Percentiles rank a stretch among this genome's conserved stretches.
Conservation (phyloP, 1,284 basidiomycete genomes). For the Naganishia albida region DNA sequence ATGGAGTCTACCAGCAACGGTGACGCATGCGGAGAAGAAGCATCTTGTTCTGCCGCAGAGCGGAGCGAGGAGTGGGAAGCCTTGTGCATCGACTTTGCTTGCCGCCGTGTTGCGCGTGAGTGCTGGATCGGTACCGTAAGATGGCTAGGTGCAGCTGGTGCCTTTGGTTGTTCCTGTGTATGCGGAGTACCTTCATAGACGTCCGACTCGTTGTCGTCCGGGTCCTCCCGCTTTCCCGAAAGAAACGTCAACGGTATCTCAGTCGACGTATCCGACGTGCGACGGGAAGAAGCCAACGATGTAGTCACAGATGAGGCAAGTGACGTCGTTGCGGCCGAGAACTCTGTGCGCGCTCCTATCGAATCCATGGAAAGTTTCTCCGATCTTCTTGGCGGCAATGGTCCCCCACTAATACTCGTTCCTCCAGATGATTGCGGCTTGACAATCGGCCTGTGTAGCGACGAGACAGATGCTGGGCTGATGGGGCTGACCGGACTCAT, state of each 20-base stretch:
- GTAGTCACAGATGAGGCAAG: neutral
- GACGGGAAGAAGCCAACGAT: conserved; percentile 11
- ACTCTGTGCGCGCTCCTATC: neutral
- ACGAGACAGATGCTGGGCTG: conserved; percentile 1
- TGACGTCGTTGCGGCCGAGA: neutral
- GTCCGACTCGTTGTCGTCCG: neutral
- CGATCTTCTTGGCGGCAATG: neutral
- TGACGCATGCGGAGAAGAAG: neutral
- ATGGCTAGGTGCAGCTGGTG: neutral
- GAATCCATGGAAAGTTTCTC: conserved; percentile 10
- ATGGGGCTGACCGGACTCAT: conserved; percentile 2
- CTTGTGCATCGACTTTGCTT: conserved; percentile 14
- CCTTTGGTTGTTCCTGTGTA: neutral
- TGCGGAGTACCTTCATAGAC: too few species aligned
- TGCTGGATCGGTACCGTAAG: conserved; percentile 21
- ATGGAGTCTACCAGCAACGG: conserved; percentile 3
- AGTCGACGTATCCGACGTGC: conserved; percentile 1
- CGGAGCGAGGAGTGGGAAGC: conserved; percentile 5
- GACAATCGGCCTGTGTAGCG: neutral
- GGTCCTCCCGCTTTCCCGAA: neutral
- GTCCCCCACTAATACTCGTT: neutral
- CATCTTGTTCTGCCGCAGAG: neutral
- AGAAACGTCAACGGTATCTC: neutral
- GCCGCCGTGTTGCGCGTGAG: conserved; percentile 11
- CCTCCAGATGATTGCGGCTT: neutral